A percentile compares a stretch with the other conserved stretches of the same genome.
Conservation (phyloP, 805 yeast species). For the Candida xyloterini region DNA sequence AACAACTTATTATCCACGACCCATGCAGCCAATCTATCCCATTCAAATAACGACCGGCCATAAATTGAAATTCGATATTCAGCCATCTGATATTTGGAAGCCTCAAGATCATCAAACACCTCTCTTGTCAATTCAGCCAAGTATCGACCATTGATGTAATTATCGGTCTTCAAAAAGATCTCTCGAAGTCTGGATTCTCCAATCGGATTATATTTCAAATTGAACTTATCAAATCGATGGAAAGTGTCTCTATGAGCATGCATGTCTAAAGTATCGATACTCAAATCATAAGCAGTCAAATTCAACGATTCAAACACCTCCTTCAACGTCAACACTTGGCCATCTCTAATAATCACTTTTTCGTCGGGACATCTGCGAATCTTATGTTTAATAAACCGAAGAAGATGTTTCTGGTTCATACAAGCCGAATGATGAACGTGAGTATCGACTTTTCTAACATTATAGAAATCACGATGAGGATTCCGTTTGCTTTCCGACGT, state of each 20-base stretch:
- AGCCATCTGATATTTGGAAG: slow-evolving; percentile 94
- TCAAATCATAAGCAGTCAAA: slow-evolving; percentile 88
- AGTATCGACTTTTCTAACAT: slow-evolving; percentile 94
- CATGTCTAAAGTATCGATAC: slow-evolving; percentile 97
- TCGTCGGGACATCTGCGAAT: slow-evolving; percentile 84
- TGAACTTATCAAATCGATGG: slow-evolving; percentile 97
- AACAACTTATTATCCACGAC: slow-evolving; percentile 87
- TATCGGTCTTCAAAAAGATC: slow-evolving; percentile 93
- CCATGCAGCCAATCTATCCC: slow-evolving; percentile 97
- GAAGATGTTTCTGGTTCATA: slow-evolving; percentile 96
- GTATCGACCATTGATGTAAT: slow-evolving; percentile 82
- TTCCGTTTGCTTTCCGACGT: slow-evolving; percentile 84
- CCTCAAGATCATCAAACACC: slow-evolving; percentile 90
- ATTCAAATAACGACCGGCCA: slow-evolving; percentile 85
- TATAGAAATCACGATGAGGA: slow-evolving; percentile 96
- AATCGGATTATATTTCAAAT: slow-evolving; percentile 93
- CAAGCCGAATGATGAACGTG: slow-evolving; percentile 99
- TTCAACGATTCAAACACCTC: slow-evolving; percentile 90
- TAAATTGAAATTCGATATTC: slow-evolving; percentile 94
- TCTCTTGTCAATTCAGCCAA: slow-evolving; percentile 92
- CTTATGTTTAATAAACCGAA: slow-evolving; percentile 92
- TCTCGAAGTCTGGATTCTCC: slow-evolving; percentile 98
- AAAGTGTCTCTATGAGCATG: slow-evolving; percentile 98
- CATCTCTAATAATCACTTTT: slow-evolving; percentile 91
- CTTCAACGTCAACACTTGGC: slow-evolving; percentile 76